Base-by-base conservation (phyloP, 495 filamentous ascomycete species). In the Hypoxylon lienhwacheense region DNA sequence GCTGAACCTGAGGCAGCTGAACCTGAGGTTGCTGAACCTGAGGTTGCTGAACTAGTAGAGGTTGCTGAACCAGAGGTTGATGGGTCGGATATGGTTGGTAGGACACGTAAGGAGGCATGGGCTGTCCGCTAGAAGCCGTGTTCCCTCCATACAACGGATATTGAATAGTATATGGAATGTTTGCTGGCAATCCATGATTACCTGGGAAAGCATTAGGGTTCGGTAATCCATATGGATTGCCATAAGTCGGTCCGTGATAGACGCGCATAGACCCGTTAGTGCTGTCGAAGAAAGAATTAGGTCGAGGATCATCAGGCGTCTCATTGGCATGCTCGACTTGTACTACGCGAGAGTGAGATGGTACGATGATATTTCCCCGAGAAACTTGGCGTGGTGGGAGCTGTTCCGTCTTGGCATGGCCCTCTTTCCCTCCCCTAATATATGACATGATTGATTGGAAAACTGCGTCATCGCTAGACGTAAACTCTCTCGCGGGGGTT, bases 281-380 rank as follows among this genome's bases (percentile, higher is more conserved):
- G 16, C 59, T 46, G 50, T 79, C 76, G 40, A 73, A 71, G 62
- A 77, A 81, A 16, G 77, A 72, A 53, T 81, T 81, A 14, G 77
- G 77, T 1, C 65, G 68, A 14, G 75, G 73, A 47, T 78, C 75
- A 0, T 61, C 40, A n/a, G 62, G 47, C 17, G 67, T 63, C 28
- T 78, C 70, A 5, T 76, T 46, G 6, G 65, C 54, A 42, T 78
- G 74, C 50, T 79, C 77, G 5, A 76, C 57, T 15, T 73, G 55
- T 15, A 79, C 32, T 5, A 75, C 65, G 7, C 69, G 63, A 22
- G 70, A 57, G n/a, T 66, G 61, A 26, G 57, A 36, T 19, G 70
- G 70, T 44, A 70, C 37, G 29, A 77, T 63, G 43, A 71, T 61
- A 36, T 69, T 58, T 0, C 57, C 51, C 5, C 66, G 60, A 11